Evolutionary conservation across 106 monocot species (phyloP), one percentile per base, ranked within the genome.

Genomic region (Dendrobium nobile): DNA sequence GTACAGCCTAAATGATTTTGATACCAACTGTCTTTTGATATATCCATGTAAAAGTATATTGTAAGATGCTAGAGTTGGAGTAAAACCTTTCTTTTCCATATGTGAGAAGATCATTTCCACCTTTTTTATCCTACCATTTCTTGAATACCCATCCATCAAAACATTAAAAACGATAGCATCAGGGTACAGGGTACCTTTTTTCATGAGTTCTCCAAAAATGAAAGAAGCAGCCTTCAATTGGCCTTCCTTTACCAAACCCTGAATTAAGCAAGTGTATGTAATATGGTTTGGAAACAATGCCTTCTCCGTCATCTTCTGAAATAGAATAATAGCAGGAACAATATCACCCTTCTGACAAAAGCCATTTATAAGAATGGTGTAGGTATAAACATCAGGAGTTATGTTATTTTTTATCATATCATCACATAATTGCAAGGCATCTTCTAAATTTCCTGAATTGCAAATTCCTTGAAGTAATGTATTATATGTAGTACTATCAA

Each of bases 1-100:
- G 82, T 92, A 96, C 11, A 93, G 70, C 42, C 33, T 11, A 77
- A 93, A 88, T n/a, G 87, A 78, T 75, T 26, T 88, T 26, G 72
- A 75, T 17, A 85, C 18, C 27, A 87, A 84, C 73, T 79, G 70
- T 54, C 84, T 90, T 77, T 84, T 89, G 22, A 89, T 75, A 80
- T 87, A 86, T 79, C 88, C 90, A 80, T 85, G 87, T 13, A 96
- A 90, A 45, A 96, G 85, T 73, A 90, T 92, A 70, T 93, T 93
- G 80, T 92, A 90, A 41, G 93, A 93, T 73, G 78, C 67, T 11
- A 87, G 54, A 85, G 83, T 87, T 77, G 92, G 92, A 76, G 33
- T 24, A 26, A 93, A 31, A 78, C 89, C 87, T 82, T 82, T 88
- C 17, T 80, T 73, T 47, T 92, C 77, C 93, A 96, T 90, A 65